phyloP scores from a whole-genome alignment of 768 basidiomycete species.

The Mycena indigotica region DNA sequence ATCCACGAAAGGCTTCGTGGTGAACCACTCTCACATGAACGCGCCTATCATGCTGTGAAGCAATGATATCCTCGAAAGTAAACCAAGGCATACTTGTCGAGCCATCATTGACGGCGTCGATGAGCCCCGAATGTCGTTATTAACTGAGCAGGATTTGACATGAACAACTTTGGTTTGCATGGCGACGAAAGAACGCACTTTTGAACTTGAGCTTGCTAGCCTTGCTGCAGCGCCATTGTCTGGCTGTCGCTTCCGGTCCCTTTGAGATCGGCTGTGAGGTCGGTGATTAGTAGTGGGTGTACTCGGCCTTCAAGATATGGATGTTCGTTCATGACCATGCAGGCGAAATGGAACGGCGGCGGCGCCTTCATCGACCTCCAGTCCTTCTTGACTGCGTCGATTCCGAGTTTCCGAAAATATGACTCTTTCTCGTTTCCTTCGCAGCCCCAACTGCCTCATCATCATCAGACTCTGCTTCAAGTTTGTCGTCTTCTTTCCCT shows the following conservation, averaged over 20 bases:
- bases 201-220: constrained; percentile 79
- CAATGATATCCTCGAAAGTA: neutral
- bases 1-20: constrained; percentile 72
- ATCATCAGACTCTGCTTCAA: too few relatives aligned
- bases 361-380: too few relatives aligned
- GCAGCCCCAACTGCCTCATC: too few relatives aligned
- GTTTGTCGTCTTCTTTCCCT: too few relatives aligned
- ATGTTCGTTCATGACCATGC: too few relatives aligned
- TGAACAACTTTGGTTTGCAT: neutral
- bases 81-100: constrained; percentile 56
- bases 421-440: too few relatives aligned
- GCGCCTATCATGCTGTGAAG: constrained; percentile 33
- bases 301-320: too few relatives aligned
- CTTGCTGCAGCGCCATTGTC: constrained; percentile 89
- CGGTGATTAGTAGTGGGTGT: too few relatives aligned
- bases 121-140: constrained; percentile 73
- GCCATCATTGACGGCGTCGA: constrained; percentile 54
- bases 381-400: too few relatives aligned
- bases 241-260: constrained; percentile 91
- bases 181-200: constrained; percentile 43
- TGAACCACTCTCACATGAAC: constrained; percentile 97
- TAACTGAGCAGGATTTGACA: constrained; percentile 58
- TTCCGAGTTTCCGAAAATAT: too few relatives aligned
- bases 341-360: too few relatives aligned
- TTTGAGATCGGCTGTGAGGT: constrained; percentile 71